These are phyloP conservation scores for Pelagophyceae sp. DNA, from an alignment of 352 stramenopile genomes.

Conservation along the genomic window DNA sequence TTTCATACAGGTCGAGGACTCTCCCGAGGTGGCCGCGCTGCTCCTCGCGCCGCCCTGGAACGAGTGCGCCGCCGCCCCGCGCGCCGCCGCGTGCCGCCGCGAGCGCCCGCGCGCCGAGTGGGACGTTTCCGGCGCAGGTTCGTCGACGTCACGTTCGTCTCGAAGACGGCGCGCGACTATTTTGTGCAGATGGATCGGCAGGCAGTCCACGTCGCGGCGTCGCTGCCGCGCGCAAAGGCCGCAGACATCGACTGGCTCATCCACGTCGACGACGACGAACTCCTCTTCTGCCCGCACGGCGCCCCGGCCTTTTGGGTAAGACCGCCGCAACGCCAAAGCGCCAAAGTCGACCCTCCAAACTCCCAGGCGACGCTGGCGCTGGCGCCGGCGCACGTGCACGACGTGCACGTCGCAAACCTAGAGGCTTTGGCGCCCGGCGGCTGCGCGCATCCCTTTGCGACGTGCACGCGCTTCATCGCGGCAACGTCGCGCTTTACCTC, in stretches of 20 bases:
- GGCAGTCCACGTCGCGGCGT: not conserved
- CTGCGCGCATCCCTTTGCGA: not conserved
- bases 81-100: too few relatives aligned
- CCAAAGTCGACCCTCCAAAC: too few relatives aligned
- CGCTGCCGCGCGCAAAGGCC: not conserved
- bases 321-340: too few relatives aligned
- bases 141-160: conserved; percentile 12
- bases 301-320: not conserved
- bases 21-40: conserved; percentile 8
- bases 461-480: not conserved
- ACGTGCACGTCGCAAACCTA: not conserved
- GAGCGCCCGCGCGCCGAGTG: too few relatives aligned
- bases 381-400: not conserved
- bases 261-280: conserved; percentile 19
- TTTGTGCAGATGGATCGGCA: conserved; percentile 20
- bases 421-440: conserved; percentile 3
- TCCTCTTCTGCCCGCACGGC: not conserved
- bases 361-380: not conserved
- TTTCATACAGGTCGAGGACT: conserved; percentile 7
- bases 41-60: not conserved
- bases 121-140: too few relatives aligned
- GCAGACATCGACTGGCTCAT: conserved; percentile 2
- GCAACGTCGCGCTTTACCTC: conserved; percentile 1
- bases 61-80: too few relatives aligned
- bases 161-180: conserved; percentile 14